Conservation (phyloP, 345 rosid species). For the Aquilaria malaccensis region DNA sequence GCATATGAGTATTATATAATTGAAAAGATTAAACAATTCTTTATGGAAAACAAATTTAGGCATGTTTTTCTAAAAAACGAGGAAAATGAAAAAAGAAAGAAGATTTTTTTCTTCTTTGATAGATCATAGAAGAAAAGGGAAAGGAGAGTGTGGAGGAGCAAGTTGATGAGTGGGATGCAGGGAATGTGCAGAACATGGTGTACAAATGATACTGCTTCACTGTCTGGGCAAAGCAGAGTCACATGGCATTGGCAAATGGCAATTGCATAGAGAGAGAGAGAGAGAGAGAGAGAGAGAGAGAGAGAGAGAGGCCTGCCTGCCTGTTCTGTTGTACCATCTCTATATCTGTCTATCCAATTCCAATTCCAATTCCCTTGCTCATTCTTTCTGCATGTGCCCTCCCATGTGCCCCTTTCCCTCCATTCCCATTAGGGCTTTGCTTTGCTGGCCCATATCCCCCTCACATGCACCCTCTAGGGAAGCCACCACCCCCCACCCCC, state of each 20-base stretch:
- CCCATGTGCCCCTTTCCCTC: constrained; percentile 24
- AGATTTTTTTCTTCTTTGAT: not conserved
- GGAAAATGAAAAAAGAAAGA: not conserved
- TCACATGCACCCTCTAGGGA: constrained; percentile 56
- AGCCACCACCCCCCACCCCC: constrained; percentile 16
- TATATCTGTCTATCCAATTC: too few species aligned
- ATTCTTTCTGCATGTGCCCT: constrained; percentile 23
- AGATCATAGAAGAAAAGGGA: not conserved
- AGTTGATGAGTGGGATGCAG: constrained; percentile 24
- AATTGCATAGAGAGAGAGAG: constrained; percentile 13
- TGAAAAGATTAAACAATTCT: too few species aligned
- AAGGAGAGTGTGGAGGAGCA: not conserved
- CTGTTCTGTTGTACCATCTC: too few species aligned
- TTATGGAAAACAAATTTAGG: not conserved
- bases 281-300: too few species aligned
- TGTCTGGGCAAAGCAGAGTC: constrained; percentile 20
- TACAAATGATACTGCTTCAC: constrained; percentile 39
- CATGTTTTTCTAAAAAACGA: not conserved
- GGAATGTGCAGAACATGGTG: constrained; percentile 68
- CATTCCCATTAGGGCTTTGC: constrained; percentile 4
- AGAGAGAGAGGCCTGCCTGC: too few species aligned
- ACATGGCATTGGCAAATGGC: constrained; percentile 17
- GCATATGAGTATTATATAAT: too few species aligned
- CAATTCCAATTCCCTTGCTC: constrained; percentile 1
- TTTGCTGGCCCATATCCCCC: constrained; percentile 54